phyloP scores from a whole-genome alignment of 441 rosid genomes.

The California macrophylla region DNA sequence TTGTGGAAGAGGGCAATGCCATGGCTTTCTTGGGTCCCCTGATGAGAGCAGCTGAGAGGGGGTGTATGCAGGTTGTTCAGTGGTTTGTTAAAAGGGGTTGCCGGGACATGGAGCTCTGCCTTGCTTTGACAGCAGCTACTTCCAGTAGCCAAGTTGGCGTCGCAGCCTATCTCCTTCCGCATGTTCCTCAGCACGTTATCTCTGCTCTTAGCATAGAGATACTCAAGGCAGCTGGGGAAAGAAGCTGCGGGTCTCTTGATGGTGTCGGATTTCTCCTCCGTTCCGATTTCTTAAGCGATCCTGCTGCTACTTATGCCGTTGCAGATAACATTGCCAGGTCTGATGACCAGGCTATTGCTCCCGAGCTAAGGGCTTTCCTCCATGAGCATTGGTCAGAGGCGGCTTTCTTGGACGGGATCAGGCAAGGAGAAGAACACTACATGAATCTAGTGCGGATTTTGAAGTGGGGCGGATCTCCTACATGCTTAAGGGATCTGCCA shows the following conservation, averaged over 20 bases:
- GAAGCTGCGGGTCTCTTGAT: slow-evolving; percentile 72
- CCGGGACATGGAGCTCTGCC: slow-evolving; percentile 81
- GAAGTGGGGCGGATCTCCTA: slow-evolving; percentile 56
- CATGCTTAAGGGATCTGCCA: slow-evolving; percentile 60
- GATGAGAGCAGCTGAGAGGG: slow-evolving; percentile 92
- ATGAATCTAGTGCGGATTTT: slow-evolving; percentile 53
- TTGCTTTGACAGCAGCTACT: slow-evolving; percentile 79
- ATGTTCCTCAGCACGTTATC: slow-evolving; percentile 71
- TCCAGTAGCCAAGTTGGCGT: slow-evolving; percentile 72
- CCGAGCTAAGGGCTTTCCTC: slow-evolving; percentile 66
- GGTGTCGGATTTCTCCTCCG: slow-evolving; percentile 83
- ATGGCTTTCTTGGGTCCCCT: slow-evolving; percentile 76
- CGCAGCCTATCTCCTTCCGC: slow-evolving; percentile 74
- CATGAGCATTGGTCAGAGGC: slow-evolving; percentile 64
- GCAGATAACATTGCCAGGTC: slow-evolving; percentile 76
- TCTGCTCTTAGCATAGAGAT: slow-evolving; percentile 76
- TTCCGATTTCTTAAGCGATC: slow-evolving; percentile 72
- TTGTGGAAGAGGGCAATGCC: slow-evolving; percentile 88
- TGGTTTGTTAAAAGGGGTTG: slow-evolving; percentile 81
- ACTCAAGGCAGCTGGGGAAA: slow-evolving; percentile 87
- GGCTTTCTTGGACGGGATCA: slow-evolving; percentile 61
- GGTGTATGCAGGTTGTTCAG: slow-evolving; percentile 77
- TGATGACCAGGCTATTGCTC: slow-evolving; percentile 61
- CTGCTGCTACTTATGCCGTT: slow-evolving; percentile 64
- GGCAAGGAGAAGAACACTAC: slow-evolving; percentile 57